These are phyloP conservation scores for Penicillium sp. DNA, from an alignment of 2,329 filamentous ascomycete species.

Conservation along the genomic window DNA sequence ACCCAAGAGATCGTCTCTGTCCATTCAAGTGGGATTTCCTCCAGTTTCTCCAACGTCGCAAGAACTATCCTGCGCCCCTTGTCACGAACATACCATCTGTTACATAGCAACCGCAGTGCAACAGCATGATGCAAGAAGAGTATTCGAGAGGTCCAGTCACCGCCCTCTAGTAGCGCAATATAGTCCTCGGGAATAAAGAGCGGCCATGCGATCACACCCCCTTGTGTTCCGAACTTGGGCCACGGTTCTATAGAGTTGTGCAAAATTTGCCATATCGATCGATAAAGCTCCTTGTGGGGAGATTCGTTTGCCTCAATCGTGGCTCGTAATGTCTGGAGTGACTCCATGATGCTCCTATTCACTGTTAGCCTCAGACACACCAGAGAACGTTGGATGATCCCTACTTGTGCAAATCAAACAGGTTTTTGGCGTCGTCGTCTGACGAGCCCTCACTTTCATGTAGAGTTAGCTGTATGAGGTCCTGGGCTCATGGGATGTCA, in stretches of 20 bases:
- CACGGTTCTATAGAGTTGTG: conserved; percentile 31
- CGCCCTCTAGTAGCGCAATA: conserved; percentile 28
- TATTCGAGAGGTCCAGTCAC: conserved; percentile 35
- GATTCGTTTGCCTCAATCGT: conserved; percentile 20
- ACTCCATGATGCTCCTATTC: conserved; percentile 29
- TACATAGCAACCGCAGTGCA: conserved; percentile 34
- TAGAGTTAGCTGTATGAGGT: not conserved
- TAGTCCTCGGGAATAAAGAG: conserved; percentile 32
- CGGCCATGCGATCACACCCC: conserved; percentile 35
- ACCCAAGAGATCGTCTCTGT: conserved; percentile 33
- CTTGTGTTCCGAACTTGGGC: conserved; percentile 32
- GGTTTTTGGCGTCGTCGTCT: conserved; percentile 3
- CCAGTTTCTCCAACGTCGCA: conserved; percentile 29
- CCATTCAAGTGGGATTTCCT: conserved; percentile 32
- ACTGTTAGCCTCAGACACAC: not conserved
- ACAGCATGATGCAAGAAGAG: conserved; percentile 36
- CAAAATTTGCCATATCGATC: conserved; percentile 30
- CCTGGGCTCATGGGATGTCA: not conserved
- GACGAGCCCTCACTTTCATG: conserved; percentile 2
- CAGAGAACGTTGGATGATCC: not conserved
- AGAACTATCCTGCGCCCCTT: conserved; percentile 34
- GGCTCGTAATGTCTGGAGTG: conserved; percentile 21
- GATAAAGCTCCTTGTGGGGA: conserved; percentile 23
- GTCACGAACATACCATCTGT: conserved; percentile 38
- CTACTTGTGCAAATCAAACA: conserved; percentile 24